A percentile compares a stretch with the other conserved stretches of the same genome.
Evolutionary conservation across 108 stramenopile species (phyloP).

Genomic region (Discostella pseudostelligera): DNA sequence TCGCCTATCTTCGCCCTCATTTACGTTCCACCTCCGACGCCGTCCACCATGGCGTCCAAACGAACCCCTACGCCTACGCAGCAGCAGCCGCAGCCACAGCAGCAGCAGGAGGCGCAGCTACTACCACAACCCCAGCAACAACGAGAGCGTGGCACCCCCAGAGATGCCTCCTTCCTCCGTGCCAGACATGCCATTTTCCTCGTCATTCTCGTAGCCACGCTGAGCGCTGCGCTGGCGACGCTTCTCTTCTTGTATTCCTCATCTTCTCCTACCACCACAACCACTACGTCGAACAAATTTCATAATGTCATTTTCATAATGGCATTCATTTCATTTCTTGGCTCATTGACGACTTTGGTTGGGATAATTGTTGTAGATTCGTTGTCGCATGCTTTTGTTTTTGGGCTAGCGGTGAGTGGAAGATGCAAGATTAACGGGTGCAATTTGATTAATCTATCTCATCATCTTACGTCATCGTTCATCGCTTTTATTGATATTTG

Average conservation of each 20-base stretch:
- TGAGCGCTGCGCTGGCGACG: slow-evolving; percentile 14
- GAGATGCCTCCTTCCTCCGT: slow-evolving; percentile 9
- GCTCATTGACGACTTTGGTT: slow-evolving; percentile 22
- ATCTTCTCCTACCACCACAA: neutral
- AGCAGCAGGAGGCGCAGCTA: neutral
- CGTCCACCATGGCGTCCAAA: neutral
- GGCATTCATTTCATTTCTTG: slow-evolving; percentile 19
- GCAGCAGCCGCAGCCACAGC: neutral
- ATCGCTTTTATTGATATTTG: neutral
- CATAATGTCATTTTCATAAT: slow-evolving; percentile 5
- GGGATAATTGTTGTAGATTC: slow-evolving; percentile 39
- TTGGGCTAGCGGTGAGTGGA: slow-evolving; percentile 31
- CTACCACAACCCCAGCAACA: neutral
- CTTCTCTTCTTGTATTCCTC: slow-evolving; percentile 13
- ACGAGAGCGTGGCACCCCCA: slow-evolving; percentile 35
- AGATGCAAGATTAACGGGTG: neutral
- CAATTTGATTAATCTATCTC: neutral
- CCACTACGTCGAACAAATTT: neutral
- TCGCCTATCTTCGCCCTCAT: no score
- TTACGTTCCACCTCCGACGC: no score
- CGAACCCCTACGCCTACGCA: neutral
- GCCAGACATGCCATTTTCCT: slow-evolving; percentile 13
- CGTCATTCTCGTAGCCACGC: slow-evolving; percentile 8
- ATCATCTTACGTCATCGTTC: neutral
- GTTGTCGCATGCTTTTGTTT: slow-evolving; percentile 27